phyloP scores from a whole-genome alignment of 345 rosid genomes.

The Limnanthes douglasii region DNA sequence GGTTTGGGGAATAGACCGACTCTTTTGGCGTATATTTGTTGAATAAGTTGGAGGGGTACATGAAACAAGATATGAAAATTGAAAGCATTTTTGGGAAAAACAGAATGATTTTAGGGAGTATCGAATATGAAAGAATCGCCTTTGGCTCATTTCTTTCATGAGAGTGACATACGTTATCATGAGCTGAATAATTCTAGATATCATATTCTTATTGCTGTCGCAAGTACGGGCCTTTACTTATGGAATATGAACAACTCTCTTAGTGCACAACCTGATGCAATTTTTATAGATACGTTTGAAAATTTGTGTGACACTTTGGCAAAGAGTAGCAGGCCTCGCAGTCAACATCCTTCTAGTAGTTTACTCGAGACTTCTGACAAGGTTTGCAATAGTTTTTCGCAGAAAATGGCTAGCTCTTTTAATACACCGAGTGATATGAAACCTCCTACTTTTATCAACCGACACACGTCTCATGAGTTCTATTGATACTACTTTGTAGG shows the following conservation, averaged over 20 bases:
- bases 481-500: too few relatives aligned
- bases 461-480: too few relatives aligned
- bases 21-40: too few relatives aligned
- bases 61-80: conserved; percentile 18
- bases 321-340: conserved; percentile 13
- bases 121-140: conserved; percentile 57
- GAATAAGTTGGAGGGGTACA: conserved; percentile 23
- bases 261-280: conserved; percentile 18
- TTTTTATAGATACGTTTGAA: conserved; percentile 30
- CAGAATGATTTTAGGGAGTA: conserved; percentile 18
- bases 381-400: too few relatives aligned
- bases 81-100: conserved; percentile 11
- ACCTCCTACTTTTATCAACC: too few relatives aligned
- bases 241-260: conserved; percentile 49
- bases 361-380: too few relatives aligned
- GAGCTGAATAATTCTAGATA: conserved; percentile 20
- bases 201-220: conserved; percentile 18
- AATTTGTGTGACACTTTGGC: conserved; percentile 14
- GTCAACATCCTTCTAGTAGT: too few relatives aligned
- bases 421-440: too few relatives aligned
- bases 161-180: conserved; percentile 46
- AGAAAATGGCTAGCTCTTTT: too few relatives aligned
- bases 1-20: too few relatives aligned
- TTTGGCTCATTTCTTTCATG: conserved; percentile 51
- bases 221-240: too few relatives aligned